Evolutionary conservation across 2,329 filamentous ascomycete species (phyloP).

Genomic region (Akanthomyces uredinophilus): DNA sequence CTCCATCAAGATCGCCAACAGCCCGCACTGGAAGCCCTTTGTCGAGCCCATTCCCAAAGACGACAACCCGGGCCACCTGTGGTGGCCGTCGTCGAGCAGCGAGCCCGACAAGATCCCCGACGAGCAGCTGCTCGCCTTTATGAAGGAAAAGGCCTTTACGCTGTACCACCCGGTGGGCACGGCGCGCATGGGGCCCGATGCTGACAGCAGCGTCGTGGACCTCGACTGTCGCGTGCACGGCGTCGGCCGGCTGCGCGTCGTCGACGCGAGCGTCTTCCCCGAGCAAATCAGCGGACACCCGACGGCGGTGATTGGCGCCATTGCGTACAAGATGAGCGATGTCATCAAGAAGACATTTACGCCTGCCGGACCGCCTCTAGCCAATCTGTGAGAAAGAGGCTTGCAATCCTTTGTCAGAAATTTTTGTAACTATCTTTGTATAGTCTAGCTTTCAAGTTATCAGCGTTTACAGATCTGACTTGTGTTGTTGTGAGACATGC

Average conservation of each 20-base stretch:
- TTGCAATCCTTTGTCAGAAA: no score
- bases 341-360: conserved; percentile 14
- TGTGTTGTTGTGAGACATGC: not conserved
- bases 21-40: conserved; percentile 15
- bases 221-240: conserved; percentile 49
- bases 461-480: not conserved
- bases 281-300: conserved; percentile 25
- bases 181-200: conserved; percentile 18
- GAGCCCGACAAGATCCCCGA: conserved; percentile 18
- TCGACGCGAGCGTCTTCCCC: conserved; percentile 53
- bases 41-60: conserved; percentile 17
- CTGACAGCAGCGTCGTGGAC: conserved; percentile 34
- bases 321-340: conserved; percentile 19
- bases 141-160: conserved; percentile 19
- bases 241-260: conserved; percentile 47
- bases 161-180: conserved; percentile 20
- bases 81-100: conserved; percentile 21
- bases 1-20: conserved; percentile 17
- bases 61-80: conserved; percentile 17
- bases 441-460: not conserved
- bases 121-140: conserved; percentile 17
- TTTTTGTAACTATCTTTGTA: not conserved
- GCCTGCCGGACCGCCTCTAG: not conserved
- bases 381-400: not conserved
- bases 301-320: conserved; percentile 19